Conservation (phyloP, 2,329 filamentous ascomycete genomes). For the Xenoacremonium recifei region DNA sequence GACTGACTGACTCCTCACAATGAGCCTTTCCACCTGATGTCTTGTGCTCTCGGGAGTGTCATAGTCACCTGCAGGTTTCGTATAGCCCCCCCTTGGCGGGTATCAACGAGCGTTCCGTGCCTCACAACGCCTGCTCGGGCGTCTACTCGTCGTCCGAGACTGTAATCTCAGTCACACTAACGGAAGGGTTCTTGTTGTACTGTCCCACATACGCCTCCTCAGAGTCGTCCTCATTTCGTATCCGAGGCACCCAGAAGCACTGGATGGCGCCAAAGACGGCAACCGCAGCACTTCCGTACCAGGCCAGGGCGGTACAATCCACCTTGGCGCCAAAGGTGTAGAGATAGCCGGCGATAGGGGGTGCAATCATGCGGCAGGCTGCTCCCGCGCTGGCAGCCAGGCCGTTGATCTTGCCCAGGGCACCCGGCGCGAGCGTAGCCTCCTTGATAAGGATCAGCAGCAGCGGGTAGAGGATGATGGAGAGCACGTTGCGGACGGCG, state of each 20-base stretch:
- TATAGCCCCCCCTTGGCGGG: too few relatives aligned
- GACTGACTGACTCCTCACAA: too few relatives aligned
- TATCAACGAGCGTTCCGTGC: too few relatives aligned
- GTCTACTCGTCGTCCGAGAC: conserved; percentile 17
- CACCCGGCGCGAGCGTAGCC: conserved; percentile 54
- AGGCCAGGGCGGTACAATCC: conserved; percentile 60
- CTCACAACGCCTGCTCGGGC: too few relatives aligned
- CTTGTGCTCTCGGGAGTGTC: too few relatives aligned
- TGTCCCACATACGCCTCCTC: conserved; percentile 28
- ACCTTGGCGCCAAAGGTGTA: conserved; percentile 59
- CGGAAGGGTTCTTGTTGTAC: conserved; percentile 13
- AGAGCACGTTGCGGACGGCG: conserved; percentile 57
- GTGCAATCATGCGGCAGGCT: conserved; percentile 65
- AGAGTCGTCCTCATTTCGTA: conserved; percentile 21
- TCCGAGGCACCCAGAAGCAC: conserved; percentile 53
- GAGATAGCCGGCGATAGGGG: conserved; percentile 61
- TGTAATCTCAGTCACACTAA: conserved; percentile 30
- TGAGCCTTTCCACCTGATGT: too few relatives aligned
- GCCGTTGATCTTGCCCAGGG: conserved; percentile 65
- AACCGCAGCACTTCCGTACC: conserved; percentile 60
- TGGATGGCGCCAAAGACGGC: conserved; percentile 58
- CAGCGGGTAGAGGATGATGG: conserved; percentile 64
- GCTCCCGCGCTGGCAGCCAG: conserved; percentile 64
- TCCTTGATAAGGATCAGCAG: conserved; percentile 68
- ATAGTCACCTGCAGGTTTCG: too few relatives aligned